Evolutionary conservation across 805 yeast species (phyloP).

Genomic region (Wickerhamiella spandovensis): DNA sequence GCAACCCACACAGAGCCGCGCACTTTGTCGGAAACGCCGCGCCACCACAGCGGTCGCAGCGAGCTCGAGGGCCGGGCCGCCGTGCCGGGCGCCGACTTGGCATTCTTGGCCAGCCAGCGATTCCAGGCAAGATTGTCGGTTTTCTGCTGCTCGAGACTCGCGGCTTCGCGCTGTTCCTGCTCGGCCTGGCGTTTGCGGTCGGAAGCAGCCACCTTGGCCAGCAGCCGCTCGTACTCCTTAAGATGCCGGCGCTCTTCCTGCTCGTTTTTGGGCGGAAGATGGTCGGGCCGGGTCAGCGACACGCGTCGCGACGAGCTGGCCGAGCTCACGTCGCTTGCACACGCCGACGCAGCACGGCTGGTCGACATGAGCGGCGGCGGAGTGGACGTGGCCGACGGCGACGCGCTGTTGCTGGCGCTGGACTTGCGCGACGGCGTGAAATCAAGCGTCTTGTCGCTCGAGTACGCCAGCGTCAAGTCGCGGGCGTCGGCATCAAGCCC

Average conservation of each 20-base stretch:
- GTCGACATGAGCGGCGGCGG: neutral
- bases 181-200: conserved; percentile 26
- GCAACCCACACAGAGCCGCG: conserved; percentile 41
- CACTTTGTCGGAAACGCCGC: conserved; percentile 36
- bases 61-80: conserved; percentile 11
- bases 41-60: conserved; percentile 46
- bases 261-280: conserved; percentile 51
- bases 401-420: neutral
- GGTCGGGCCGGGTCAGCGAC: conserved; percentile 45
- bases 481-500: conserved; percentile 26
- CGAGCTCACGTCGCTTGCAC: neutral
- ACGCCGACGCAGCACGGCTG: neutral
- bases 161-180: conserved; percentile 13
- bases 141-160: conserved; percentile 14
- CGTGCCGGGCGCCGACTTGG: conserved; percentile 27
- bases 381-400: neutral
- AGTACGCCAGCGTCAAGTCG: conserved; percentile 23
- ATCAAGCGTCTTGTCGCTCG: neutral
- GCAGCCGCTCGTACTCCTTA: conserved; percentile 35
- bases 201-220: conserved; percentile 25
- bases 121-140: conserved; percentile 29
- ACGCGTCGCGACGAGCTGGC: conserved; percentile 15
- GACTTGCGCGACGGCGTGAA: neutral
- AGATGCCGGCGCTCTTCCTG: conserved; percentile 43
- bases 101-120: conserved; percentile 21